A percentile compares a stretch with the other conserved stretches of the same genome.
Conservation (phyloP, 148 eudicot genomes). For the Rhododendron henanense region DNA sequence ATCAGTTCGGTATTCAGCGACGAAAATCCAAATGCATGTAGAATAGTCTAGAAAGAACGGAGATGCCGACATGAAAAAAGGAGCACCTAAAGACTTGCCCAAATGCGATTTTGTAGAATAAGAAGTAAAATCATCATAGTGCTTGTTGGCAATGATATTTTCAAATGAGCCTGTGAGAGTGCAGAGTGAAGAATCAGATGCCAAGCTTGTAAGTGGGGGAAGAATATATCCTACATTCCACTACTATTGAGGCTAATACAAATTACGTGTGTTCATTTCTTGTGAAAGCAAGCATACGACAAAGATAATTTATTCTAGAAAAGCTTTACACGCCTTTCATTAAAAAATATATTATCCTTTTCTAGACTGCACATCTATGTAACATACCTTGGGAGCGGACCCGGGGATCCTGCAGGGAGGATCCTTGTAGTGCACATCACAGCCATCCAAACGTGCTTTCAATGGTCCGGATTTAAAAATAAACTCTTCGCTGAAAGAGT, state of each 20-base stretch:
- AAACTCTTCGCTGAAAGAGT: no score
- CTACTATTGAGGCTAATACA: slow-evolving; percentile 21
- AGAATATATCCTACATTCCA: slow-evolving; percentile 27
- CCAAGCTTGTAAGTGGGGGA: slow-evolving; percentile 36
- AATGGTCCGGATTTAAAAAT: no score
- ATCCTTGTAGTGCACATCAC: no score
- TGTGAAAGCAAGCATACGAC: slow-evolving; percentile 8
- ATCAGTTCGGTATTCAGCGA: slow-evolving; percentile 76
- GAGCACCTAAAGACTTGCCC: slow-evolving; percentile 16
- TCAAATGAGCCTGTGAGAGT: slow-evolving; percentile 27
- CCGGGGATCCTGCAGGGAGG: no score
- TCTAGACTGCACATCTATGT: not conserved
- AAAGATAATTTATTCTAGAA: not conserved
- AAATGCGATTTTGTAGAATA: slow-evolving; percentile 21
- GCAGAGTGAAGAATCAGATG: slow-evolving; percentile 42
- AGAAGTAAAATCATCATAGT: slow-evolving; percentile 15
- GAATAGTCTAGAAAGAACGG: slow-evolving; percentile 42
- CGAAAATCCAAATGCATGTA: slow-evolving; percentile 96
- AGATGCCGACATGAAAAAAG: not conserved
- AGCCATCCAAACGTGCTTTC: no score
- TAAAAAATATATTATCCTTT: not conserved
- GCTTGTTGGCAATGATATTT: slow-evolving; percentile 16
- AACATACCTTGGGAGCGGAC: not conserved
- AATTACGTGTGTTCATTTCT: slow-evolving; percentile 15
- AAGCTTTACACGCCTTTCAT: not conserved